Evolutionary conservation across 495 filamentous ascomycete species (phyloP).

Genomic region (Ascobolus immersus): DNA sequence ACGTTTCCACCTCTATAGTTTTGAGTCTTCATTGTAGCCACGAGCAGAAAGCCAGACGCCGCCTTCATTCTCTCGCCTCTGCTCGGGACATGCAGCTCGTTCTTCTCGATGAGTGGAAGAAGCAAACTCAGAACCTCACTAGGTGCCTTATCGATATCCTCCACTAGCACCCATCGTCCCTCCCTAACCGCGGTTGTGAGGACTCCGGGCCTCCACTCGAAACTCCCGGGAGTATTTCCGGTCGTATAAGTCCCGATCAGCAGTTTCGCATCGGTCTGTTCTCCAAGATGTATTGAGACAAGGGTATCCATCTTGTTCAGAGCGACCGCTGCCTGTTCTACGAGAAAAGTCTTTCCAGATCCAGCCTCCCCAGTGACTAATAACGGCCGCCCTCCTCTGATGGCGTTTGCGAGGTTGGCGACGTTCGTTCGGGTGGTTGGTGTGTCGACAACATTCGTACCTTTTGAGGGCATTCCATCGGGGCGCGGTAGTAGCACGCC

Average conservation of each 20-base stretch:
- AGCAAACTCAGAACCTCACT: constrained; percentile 80
- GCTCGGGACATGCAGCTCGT: constrained; percentile 65
- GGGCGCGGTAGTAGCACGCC: constrained; percentile 13
- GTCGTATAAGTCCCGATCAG: constrained; percentile 82
- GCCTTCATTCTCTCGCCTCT: constrained; percentile 66
- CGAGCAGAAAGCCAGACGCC: constrained; percentile 57
- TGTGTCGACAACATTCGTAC: constrained; percentile 41
- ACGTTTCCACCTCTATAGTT: too few species aligned
- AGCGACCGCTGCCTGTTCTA: constrained; percentile 55
- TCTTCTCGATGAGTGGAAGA: constrained; percentile 65
- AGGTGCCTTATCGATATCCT: constrained; percentile 90
- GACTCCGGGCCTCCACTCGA: constrained; percentile 79
- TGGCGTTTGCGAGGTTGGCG: constrained; percentile 33
- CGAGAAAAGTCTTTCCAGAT: constrained; percentile 65
- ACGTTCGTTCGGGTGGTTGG: constrained; percentile 45
- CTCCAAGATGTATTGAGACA: constrained; percentile 83
- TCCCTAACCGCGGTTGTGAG: constrained; percentile 79
- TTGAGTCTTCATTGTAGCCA: constrained; percentile 54
- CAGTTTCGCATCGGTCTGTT: constrained; percentile 90
- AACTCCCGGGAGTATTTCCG: constrained; percentile 58
- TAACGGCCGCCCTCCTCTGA: constrained; percentile 41
- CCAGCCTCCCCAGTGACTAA: constrained; percentile 64
- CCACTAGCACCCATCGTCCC: constrained; percentile 86
- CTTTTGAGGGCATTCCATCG: constrained; percentile 11
- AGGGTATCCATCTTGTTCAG: constrained; percentile 49